phyloP scores from a whole-genome alignment of 495 filamentous ascomycete species.

The Apodospora peruviana region DNA sequence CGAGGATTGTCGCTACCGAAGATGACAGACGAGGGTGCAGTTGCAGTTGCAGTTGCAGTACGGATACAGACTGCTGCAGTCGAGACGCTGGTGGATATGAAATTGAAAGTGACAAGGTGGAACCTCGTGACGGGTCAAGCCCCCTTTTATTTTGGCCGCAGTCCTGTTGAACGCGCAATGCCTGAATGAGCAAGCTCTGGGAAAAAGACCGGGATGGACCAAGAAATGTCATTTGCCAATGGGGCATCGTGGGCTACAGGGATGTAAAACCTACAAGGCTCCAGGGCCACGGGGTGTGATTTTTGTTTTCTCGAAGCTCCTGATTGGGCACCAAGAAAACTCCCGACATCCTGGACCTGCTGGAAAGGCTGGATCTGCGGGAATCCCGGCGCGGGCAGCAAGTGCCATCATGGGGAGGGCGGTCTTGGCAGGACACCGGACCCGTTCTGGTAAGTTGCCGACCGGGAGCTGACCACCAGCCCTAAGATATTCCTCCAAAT shows the following conservation, averaged over 20 bases:
- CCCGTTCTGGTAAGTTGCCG: background rate
- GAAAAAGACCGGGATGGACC: background rate
- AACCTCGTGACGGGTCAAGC: background rate
- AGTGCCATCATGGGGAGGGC: too few relatives aligned
- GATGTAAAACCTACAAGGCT: background rate
- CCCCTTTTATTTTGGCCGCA: background rate
- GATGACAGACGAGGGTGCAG: background rate
- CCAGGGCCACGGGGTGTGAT: background rate
- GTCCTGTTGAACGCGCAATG: background rate
- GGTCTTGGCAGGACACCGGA: background rate
- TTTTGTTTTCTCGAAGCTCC: background rate
- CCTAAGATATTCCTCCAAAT: too few relatives aligned
- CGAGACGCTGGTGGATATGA: too few relatives aligned
- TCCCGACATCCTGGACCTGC: background rate
- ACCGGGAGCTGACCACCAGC: too few relatives aligned
- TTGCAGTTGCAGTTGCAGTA: background rate
- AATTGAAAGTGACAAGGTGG: background rate
- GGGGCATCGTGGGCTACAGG: background rate
- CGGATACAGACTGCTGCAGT: too few relatives aligned
- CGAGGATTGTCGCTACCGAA: background rate
- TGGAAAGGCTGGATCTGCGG: background rate
- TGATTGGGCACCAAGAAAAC: background rate
- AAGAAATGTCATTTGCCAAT: conserved; percentile 4
- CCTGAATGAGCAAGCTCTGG: background rate
- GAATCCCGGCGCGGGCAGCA: background rate